Evolutionary conservation across 306 rosid species (phyloP), one percentile per base, ranked within the genome.

Genomic region (Cucumis melo): DNA sequence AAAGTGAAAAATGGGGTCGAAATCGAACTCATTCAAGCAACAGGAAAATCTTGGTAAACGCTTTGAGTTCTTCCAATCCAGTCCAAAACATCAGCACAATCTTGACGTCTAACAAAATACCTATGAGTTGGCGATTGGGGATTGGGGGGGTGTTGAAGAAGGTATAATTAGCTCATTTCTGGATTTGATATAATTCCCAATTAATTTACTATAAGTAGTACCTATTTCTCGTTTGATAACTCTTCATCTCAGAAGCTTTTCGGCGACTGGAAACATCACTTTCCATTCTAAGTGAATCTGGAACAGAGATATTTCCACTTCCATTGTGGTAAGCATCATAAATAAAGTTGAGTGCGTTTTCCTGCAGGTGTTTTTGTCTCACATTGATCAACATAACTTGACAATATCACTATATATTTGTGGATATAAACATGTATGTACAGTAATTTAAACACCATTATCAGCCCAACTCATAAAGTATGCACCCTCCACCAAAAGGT

Each of bases 161-260:
- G 38, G n/a, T 38, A 8, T 13, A 24, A 13, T 61, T 61, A 48
- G 61, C 46, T 29, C 46, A 60, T 62, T 50, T 24, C 66, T 62
- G 56, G 46, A 70, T n/a, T 54, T 19, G 41, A 67, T 42, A 73
- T 53, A 44, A 34, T 65, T 23, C 38, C 29, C 46, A 23, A 48
- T 27, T 15, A 57, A 3, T 10, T 50, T n/a, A 58, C 78, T 38
- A 17, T 48, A 73, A 56, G 74, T 23, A 29, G 61, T 71, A 87
- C 98, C 95, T 87, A 78, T 94, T 91, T 82, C 44, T 80, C 71
- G 97, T 70, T 62, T 82, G 89, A 81, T 89, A 94, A 56, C 85
- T 82, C 86, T 88, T 89, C 3, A 94, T 84, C 42, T 81, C 84
- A 23, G 82, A 21, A 58, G 71, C 94, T 86, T 84, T 89, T 74